phyloP scores from a whole-genome alignment of 805 yeast genomes.

The Wickerhamomyces silvicola region DNA sequence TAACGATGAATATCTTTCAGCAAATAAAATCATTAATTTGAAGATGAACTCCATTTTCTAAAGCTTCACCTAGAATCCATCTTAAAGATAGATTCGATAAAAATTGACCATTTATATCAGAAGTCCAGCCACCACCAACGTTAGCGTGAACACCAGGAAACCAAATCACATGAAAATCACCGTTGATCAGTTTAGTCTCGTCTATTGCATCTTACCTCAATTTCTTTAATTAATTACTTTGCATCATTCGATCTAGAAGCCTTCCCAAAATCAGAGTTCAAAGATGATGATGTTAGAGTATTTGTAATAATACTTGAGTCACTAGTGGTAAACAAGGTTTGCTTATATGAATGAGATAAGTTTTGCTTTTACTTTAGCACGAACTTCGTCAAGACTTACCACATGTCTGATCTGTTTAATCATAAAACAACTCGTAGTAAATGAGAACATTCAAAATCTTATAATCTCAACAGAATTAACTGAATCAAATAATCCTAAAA shows the following conservation, averaged over 20 bases:
- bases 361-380: slow-evolving; percentile 59
- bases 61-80: slow-evolving; percentile 56
- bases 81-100: slow-evolving; percentile 47
- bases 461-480: slow-evolving; percentile 60
- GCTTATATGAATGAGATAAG: slow-evolving; percentile 35
- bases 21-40: slow-evolving; percentile 36
- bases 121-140: slow-evolving; percentile 62
- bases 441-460: slow-evolving; percentile 54
- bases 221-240: slow-evolving; percentile 9
- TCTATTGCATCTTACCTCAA: slow-evolving; percentile 14
- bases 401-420: slow-evolving; percentile 64
- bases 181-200: slow-evolving; percentile 19
- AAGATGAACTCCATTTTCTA: slow-evolving; percentile 43
- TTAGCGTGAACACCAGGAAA: slow-evolving; percentile 69
- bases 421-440: slow-evolving; percentile 40
- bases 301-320: not conserved
- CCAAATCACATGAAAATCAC: slow-evolving; percentile 49
- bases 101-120: slow-evolving; percentile 36
- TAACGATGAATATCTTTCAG: slow-evolving; percentile 30
- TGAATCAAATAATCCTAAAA: slow-evolving; percentile 67
- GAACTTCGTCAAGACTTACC: slow-evolving; percentile 58
- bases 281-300: not conserved
- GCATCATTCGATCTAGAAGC: slow-evolving; percentile 8
- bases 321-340: slow-evolving; percentile 24
- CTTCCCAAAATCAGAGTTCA: not conserved